Evolutionary conservation across 768 basidiomycete genomes (phyloP), one percentile per base, ranked within the genome.

Genomic region (Tephrocybe sp.): DNA sequence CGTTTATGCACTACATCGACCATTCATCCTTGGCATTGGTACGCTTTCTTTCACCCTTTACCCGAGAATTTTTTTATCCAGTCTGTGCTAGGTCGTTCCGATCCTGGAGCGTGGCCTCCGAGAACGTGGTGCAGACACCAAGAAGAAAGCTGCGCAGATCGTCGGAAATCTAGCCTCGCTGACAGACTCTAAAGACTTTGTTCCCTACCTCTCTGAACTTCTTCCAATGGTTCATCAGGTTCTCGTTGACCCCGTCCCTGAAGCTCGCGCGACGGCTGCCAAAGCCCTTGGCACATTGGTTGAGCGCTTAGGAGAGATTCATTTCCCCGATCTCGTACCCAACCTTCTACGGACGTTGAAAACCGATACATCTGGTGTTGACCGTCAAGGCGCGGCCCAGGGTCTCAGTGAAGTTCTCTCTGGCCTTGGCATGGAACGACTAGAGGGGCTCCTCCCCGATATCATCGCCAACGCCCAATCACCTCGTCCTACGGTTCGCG

Each of bases 1-100:
- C 94, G 3, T 99, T 98, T 73, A 88, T 93, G 72, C 97, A 99
- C 65, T 98, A 97, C 63, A 95, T 99, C 57, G 97, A 98, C 58
- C 90, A 96, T 50, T 95, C 97, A 1, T 98, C 96, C 3, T 73
- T 99, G 7, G 97, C 97, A 15, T 69, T 99, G 62, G 91, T 93
- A 52, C 59, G 86, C 69, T 20, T n/a, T 32, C 38, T 45, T 42
- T 36, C 39, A 17, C 36, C 21, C 39, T 46, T 34, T 24, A 17
- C 4, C 49, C 45, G 25, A 14, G 17, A 33, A 28, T 39, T 1
- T 39, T 50, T 36, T 36, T 34, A 45, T 11, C 3, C 33, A n/a
- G n/a, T 33, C 30, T 17, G 26, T 6, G 32, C 9, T 24, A 93
- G 90, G 90, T 98, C 45, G 83, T 98, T 53, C 97, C 97, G 0